phyloP scores from a whole-genome alignment of 352 stramenopile genomes.

The Phytophthora hibernalis region DNA sequence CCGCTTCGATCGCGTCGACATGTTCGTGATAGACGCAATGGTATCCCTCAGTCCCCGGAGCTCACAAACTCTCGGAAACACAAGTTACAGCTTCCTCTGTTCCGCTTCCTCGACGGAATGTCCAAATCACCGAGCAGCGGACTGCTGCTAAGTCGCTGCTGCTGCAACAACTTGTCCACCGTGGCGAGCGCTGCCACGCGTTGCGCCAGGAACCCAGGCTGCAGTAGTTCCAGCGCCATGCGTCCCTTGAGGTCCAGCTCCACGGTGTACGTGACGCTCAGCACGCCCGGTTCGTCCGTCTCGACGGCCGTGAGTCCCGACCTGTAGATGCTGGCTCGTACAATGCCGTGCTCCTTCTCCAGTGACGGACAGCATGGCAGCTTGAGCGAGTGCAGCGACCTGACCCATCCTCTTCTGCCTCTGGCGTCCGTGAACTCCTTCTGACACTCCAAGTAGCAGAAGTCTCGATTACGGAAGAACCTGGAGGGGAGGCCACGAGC shows the following conservation, averaged over 20 bases:
- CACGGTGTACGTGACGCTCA: conserved; percentile 85
- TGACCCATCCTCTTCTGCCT: conserved; percentile 65
- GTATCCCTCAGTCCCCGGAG: conserved; percentile 36
- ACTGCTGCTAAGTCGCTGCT: conserved; percentile 81
- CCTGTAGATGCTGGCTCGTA: conserved; percentile 83
- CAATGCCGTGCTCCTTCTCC: conserved; percentile 60
- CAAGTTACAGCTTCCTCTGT: conserved; percentile 63
- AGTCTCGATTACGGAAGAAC: conserved; percentile 80
- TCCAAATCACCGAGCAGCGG: conserved; percentile 83
- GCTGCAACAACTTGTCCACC: conserved; percentile 83
- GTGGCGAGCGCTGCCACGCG: conserved; percentile 70
- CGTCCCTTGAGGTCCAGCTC: conserved; percentile 87
- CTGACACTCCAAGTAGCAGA: conserved; percentile 88
- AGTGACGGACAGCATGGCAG: conserved; percentile 62
- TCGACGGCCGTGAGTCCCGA: conserved; percentile 83
- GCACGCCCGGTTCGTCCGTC: conserved; percentile 71
- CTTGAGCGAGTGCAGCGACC: conserved; percentile 66
- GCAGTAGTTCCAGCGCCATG: conserved; percentile 72
- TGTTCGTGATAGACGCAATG: conserved; percentile 35
- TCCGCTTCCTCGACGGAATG: conserved; percentile 45
- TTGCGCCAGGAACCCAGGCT: conserved; percentile 70
- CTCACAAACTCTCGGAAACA: conserved; percentile 76
- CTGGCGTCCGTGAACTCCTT: conserved; percentile 80
- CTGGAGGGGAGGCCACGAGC: conserved; percentile 75
- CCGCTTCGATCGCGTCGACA: conserved; percentile 52